phyloP scores from a whole-genome alignment of 192 early-diverging fungal species.

The Gigaspora rosea region DNA sequence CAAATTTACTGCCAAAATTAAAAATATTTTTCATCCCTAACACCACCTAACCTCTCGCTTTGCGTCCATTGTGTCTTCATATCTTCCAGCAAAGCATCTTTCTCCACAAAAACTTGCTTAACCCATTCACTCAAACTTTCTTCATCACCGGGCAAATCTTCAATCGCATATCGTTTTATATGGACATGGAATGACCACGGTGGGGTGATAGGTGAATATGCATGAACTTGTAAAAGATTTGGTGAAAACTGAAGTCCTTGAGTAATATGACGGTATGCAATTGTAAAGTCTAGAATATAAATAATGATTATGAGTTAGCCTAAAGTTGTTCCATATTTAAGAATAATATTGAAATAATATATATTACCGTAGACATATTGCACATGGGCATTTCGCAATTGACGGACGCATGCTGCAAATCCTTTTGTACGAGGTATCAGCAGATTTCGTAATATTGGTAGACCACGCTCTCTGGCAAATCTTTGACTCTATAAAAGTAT shows the following conservation, averaged over 20 bases:
- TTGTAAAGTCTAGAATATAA: slow-evolving; percentile 47
- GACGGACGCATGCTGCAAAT: slow-evolving; percentile 54
- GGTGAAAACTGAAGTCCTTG: slow-evolving; percentile 52
- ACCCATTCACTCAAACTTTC: slow-evolving; percentile 77
- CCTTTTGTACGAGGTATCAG: slow-evolving; percentile 60
- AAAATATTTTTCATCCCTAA: slow-evolving; percentile 30
- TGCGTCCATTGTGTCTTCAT: slow-evolving; percentile 55
- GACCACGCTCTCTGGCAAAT: slow-evolving; percentile 49
- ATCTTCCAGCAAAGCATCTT: slow-evolving; percentile 80
- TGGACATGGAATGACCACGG: slow-evolving; percentile 81
- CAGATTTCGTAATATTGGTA: slow-evolving; percentile 50
- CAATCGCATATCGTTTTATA: slow-evolving; percentile 64
- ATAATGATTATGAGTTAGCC: background rate
- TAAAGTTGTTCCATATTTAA: background rate
- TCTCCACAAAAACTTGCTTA: slow-evolving; percentile 74
- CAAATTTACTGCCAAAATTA: background rate
- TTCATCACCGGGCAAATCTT: slow-evolving; percentile 71
- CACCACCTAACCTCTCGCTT: slow-evolving; percentile 36
- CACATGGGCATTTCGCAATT: slow-evolving; percentile 55
- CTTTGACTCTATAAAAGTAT: slow-evolving; percentile 42
- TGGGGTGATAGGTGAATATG: slow-evolving; percentile 40
- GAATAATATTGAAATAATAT: background rate
- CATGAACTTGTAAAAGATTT: slow-evolving; percentile 54
- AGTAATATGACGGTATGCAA: slow-evolving; percentile 50
- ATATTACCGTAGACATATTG: slow-evolving; percentile 58